Evolutionary conservation across 345 rosid genomes (phyloP).

Genomic region (Brassica carinata): DNA sequence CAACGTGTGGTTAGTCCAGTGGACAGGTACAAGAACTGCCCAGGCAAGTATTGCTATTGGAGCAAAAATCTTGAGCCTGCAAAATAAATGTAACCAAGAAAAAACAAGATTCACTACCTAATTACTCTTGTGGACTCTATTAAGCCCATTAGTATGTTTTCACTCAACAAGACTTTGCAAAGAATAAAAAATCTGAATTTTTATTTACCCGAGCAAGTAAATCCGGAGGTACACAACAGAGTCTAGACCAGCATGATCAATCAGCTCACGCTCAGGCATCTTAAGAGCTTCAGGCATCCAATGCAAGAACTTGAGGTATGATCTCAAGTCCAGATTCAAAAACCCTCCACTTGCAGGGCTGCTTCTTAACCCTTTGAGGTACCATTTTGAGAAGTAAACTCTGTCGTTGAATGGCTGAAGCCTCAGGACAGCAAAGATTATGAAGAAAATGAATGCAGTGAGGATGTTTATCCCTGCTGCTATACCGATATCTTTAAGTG

Average conservation of each 20-base stretch:
- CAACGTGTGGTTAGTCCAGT: slow-evolving; percentile 61
- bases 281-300: slow-evolving; percentile 94
- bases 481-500: slow-evolving; percentile 78
- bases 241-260: slow-evolving; percentile 97
- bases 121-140: background rate
- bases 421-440: slow-evolving; percentile 78
- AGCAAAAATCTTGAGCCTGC: slow-evolving; percentile 85
- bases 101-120: background rate
- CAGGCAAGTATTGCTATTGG: slow-evolving; percentile 78
- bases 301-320: slow-evolving; percentile 74
- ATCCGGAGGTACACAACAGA: slow-evolving; percentile 91
- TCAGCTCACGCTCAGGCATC: slow-evolving; percentile 96
- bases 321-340: slow-evolving; percentile 69
- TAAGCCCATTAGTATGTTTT: background rate
- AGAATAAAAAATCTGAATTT: background rate
- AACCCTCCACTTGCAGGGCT: slow-evolving; percentile 70
- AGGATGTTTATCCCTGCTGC: slow-evolving; percentile 77
- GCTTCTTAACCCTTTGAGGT: slow-evolving; percentile 74
- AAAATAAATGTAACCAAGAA: slow-evolving; percentile 5
- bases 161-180: background rate
- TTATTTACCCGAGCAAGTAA: slow-evolving; percentile 78
- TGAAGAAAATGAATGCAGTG: slow-evolving; percentile 68
- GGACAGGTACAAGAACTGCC: slow-evolving; percentile 79
- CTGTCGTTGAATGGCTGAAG: slow-evolving; percentile 95
- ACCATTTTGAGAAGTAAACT: slow-evolving; percentile 97